Percentiles rank a stretch among this genome's conserved stretches.
These are phyloP conservation scores for Schoenoplectus tabernaemontani DNA, from an alignment of 202 grass and related monocot genomes.

Conservation along the genomic window DNA sequence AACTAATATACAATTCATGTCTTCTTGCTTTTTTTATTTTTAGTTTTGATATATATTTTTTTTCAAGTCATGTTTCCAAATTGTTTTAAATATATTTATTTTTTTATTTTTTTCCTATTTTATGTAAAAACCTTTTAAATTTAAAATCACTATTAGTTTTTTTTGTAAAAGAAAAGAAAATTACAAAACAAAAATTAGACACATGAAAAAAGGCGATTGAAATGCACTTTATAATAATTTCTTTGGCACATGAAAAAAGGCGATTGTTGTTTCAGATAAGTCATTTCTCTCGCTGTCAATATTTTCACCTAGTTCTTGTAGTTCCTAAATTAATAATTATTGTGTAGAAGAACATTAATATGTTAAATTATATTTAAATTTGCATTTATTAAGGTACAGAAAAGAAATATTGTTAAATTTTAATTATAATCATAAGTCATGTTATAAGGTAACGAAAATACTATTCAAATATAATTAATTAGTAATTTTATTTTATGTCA, in stretches of 20 bases:
- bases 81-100: too few species aligned
- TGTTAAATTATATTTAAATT: not conserved
- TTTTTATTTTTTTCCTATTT: too few species aligned
- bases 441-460: too few species aligned
- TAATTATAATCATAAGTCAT: constrained; percentile 71
- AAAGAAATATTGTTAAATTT: not conserved
- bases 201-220: constrained; percentile 50
- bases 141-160: too few species aligned
- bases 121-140: too few species aligned
- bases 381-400: not conserved
- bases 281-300: constrained; percentile 58
- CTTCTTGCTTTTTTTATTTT: too few species aligned
- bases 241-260: constrained; percentile 29
- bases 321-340: constrained; percentile 36
- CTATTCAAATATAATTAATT: too few species aligned
- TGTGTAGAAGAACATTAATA: not conserved
- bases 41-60: too few species aligned
- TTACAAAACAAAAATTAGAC: not conserved
- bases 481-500: too few species aligned
- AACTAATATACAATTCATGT: too few species aligned
- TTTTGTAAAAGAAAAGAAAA: not conserved
- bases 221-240: too few species aligned
- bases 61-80: too few species aligned
- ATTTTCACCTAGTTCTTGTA: constrained; percentile 45
- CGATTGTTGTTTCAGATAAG: constrained; percentile 61